Evolutionary conservation across 164 flowering plant species (phyloP).

Genomic region (Liriodendron chinense): DNA sequence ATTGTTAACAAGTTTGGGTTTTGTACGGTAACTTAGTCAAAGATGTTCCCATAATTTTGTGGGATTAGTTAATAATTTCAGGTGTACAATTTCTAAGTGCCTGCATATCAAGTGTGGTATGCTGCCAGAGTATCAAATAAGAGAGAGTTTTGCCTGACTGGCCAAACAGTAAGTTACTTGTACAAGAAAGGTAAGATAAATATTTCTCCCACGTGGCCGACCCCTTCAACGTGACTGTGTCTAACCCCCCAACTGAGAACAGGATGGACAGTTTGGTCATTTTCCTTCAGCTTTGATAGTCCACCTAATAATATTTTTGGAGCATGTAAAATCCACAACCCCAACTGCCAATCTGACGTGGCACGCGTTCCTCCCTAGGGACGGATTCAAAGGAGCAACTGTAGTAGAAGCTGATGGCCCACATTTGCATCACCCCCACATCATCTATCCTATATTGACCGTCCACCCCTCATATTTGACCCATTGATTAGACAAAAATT

Average conservation of each 20-base stretch:
- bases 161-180: too few relatives aligned
- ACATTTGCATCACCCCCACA: not conserved
- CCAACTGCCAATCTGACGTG: not conserved
- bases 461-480: not conserved
- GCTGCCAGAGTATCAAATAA: too few relatives aligned
- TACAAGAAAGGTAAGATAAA: too few relatives aligned
- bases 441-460: not conserved
- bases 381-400: not conserved
- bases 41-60: too few relatives aligned
- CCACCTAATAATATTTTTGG: not conserved
- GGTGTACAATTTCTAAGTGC: too few relatives aligned
- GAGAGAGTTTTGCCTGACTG: too few relatives aligned
- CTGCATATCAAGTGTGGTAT: too few relatives aligned
- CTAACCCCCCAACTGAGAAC: not conserved
- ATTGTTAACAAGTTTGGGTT: too few relatives aligned
- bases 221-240: not conserved
- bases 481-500: not conserved
- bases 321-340: not conserved
- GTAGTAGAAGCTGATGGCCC: too few relatives aligned
- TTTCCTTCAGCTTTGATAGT: not conserved
- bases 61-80: too few relatives aligned
- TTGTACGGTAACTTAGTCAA: too few relatives aligned
- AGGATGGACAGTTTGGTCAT: not conserved
- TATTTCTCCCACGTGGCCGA: not conserved
- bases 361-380: slow-evolving; percentile 2